Evolutionary conservation across 2,329 filamentous ascomycete genomes (phyloP), one percentile per base, ranked within the genome.

Genomic region (Colletotrichum sidae): DNA sequence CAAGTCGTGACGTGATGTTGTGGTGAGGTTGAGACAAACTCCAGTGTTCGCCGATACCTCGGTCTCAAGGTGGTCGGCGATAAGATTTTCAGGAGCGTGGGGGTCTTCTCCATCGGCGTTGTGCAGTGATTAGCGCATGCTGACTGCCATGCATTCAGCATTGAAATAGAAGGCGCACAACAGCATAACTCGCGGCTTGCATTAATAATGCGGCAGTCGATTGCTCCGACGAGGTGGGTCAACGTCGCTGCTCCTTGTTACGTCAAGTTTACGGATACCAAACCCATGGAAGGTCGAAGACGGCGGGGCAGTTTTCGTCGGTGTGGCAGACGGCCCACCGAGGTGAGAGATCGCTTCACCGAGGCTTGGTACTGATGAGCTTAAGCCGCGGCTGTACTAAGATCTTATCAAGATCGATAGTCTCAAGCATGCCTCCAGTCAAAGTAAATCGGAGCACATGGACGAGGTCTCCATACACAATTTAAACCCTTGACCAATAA

Each of bases 301-400:
- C 25, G 25, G 13, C 12, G 45, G 61, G 44, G 44, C 13, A 13
- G 3, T 13, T 9, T 6, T 4, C 9, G 8, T 51, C 56, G 61
- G 61, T 65, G 45, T 55, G 37, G 2, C 15, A 4, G 10, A 34
- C 9, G 9, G 4, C 12, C 13, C 51, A 60, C 61, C 41, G 9
- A 52, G 50, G 45, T 55, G 51, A 65, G n/a, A 9, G 12, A 17
- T 7, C 0, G 44, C 38, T 25, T 61, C 57, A 65, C 61, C 61
- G 60, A 46, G 39, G 25, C 25, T 25, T 25, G 25, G 51, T 37
- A 15, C 25, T 35, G 2, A 37, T 12, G 44, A 13, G 17, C 13
- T 8, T 44, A 35, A 25, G 33, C 34, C 8, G 6, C 25, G 41
- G 38, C 53, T 17, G n/a, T 34, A 41, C 41, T 8, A 35, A 56